Conservation (phyloP, 768 basidiomycete genomes). For the Udeniomyces megalosporus region DNA sequence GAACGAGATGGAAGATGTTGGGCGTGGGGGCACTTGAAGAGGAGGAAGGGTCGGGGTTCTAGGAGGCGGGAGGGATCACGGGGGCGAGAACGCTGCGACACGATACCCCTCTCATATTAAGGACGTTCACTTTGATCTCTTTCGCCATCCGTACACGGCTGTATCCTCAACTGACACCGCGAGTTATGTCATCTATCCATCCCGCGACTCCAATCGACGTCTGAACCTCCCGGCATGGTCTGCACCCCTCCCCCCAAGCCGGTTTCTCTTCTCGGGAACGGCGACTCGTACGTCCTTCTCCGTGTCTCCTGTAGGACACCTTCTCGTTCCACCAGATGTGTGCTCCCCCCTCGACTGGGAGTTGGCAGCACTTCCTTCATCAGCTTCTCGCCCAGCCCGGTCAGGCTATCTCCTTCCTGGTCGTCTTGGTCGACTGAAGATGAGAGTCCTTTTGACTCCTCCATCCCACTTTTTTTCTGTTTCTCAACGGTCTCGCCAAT, state of each 20-base stretch:
- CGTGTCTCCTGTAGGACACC: background rate
- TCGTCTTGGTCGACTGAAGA: background rate
- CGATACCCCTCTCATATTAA: no score
- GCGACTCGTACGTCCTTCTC: background rate
- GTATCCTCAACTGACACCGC: no score
- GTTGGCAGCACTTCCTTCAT: background rate
- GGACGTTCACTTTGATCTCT: no score
- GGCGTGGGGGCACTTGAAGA: no score
- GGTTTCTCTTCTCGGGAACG: background rate
- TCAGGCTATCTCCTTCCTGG: background rate
- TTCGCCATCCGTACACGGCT: no score
- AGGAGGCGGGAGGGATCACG: no score
- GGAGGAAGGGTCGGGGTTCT: no score
- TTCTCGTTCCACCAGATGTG: background rate
- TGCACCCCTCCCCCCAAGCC: background rate
- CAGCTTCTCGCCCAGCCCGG: background rate
- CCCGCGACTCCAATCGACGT: no score
- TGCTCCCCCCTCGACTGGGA: background rate
- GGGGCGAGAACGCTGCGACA: no score
- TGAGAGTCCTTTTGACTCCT: background rate
- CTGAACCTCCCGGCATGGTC: background rate
- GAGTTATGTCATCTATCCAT: no score
- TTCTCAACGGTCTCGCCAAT: background rate
- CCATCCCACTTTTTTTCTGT: background rate
- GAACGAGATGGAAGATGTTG: no score